Percentiles rank a stretch among this genome's conserved stretches.
Conservation (phyloP, 208 protist genomes). For the Trypanosoma congolense region DNA sequence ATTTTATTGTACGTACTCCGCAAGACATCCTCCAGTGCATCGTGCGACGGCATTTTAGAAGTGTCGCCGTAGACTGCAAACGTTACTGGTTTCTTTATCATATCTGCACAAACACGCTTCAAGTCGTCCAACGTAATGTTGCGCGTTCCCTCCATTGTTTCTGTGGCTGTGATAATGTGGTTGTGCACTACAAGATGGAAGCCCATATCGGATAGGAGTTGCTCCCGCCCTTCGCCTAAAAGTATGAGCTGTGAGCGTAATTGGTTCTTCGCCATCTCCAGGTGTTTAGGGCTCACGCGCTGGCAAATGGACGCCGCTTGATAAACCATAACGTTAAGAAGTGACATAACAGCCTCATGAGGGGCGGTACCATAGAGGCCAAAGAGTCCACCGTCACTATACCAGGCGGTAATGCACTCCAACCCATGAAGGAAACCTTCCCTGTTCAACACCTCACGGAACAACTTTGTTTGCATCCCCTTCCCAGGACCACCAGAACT, state of each 20-base stretch:
- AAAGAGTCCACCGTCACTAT: constrained; percentile 83
- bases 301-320: constrained; percentile 77
- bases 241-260: constrained; percentile 81
- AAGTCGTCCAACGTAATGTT: constrained; percentile 70
- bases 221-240: constrained; percentile 73
- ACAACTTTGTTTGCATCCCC: constrained; percentile 90
- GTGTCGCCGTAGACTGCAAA: constrained; percentile 80
- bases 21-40: constrained; percentile 43
- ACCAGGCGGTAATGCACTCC: constrained; percentile 90
- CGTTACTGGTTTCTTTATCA: constrained; percentile 60
- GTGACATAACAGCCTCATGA: constrained; percentile 62
- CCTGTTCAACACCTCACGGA: constrained; percentile 82
- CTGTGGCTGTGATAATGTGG: constrained; percentile 65
- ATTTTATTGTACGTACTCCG: constrained; percentile 40
- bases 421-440: constrained; percentile 71
- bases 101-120: constrained; percentile 49
- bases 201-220: constrained; percentile 86
- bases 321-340: constrained; percentile 74
- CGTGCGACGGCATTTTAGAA: constrained; percentile 51
- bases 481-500: constrained; percentile 90
- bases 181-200: constrained; percentile 84
- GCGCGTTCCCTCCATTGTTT: constrained; percentile 60
- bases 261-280: constrained; percentile 89
- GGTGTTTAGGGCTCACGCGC: constrained; percentile 59
- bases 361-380: constrained; percentile 84